phyloP scores from a whole-genome alignment of 2,329 filamentous ascomycete genomes.

The Scortechinia acanthostroma region DNA sequence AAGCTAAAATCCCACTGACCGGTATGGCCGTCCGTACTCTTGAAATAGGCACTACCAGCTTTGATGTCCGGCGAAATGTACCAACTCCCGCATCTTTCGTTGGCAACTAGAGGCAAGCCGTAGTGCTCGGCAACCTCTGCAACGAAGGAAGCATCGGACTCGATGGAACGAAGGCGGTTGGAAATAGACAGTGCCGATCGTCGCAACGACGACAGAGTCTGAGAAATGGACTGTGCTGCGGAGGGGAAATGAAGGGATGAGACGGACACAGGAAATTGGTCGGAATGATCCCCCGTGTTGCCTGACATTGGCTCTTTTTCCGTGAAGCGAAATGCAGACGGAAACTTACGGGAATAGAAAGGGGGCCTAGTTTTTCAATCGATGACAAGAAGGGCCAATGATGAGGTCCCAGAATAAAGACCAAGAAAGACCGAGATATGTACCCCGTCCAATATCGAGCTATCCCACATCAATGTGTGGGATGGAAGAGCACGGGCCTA shows the following conservation, averaged over 20 bases:
- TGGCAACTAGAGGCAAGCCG: slow-evolving; percentile 66
- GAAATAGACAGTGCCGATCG: slow-evolving; percentile 70
- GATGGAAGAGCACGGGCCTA: no score
- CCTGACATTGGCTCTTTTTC: no score
- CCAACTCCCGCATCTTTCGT: slow-evolving; percentile 94
- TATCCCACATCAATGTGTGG: no score
- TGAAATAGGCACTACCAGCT: slow-evolving; percentile 80
- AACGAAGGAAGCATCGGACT: slow-evolving; percentile 71
- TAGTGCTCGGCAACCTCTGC: slow-evolving; percentile 44
- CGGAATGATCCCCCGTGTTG: no score
- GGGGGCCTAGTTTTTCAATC: no score
- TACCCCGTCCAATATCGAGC: no score
- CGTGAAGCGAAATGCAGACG: no score
- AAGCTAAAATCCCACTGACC: slow-evolving; percentile 87
- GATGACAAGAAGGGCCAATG: no score
- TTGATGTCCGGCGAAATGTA: slow-evolving; percentile 68
- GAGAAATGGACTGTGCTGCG: neutral
- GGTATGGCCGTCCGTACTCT: slow-evolving; percentile 91
- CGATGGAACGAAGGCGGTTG: slow-evolving; percentile 78
- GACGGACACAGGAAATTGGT: neutral
- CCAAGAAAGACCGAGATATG: no score
- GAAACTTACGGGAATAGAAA: no score
- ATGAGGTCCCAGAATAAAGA: no score
- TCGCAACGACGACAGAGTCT: slow-evolving; percentile 5
- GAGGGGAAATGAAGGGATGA: neutral